Conservation (phyloP, 108 stramenopile genomes). For the Craspedostauros australis region DNA sequence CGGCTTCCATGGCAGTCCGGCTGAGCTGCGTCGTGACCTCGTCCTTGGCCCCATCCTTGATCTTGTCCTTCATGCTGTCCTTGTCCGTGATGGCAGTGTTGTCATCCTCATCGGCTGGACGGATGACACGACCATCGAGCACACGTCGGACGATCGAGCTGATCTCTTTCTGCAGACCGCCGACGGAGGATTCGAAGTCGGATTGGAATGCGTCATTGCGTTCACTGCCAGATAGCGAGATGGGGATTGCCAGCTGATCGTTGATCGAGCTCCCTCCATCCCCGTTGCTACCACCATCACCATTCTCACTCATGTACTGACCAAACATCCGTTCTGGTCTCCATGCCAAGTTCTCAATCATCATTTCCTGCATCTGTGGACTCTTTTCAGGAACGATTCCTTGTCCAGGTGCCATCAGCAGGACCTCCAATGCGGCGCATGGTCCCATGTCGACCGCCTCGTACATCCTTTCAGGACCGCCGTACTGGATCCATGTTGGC, state of each 20-base stretch:
- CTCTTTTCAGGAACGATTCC: no score
- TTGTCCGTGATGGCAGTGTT: slow-evolving; percentile 21
- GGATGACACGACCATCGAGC: slow-evolving; percentile 60
- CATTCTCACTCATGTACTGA: slow-evolving; percentile 4
- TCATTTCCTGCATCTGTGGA: no score
- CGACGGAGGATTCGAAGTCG: slow-evolving; percentile 39
- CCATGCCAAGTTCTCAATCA: slow-evolving; percentile 38
- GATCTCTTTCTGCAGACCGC: slow-evolving; percentile 64
- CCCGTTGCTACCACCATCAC: slow-evolving; percentile 3
- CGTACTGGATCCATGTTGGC: slow-evolving; percentile 49
- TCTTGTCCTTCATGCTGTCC: no score
- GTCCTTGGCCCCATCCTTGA: no score
- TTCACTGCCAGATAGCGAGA: slow-evolving; percentile 46
- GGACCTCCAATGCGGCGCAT: slow-evolving; percentile 50
- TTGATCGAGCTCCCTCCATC: slow-evolving; percentile 1
- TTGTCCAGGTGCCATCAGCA: no score
- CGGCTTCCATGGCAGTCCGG: slow-evolving; percentile 58
- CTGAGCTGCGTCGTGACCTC: not conserved
- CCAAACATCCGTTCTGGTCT: slow-evolving; percentile 45
- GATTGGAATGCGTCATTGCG: slow-evolving; percentile 50
- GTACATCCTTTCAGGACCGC: slow-evolving; percentile 50
- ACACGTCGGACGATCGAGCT: slow-evolving; percentile 69
- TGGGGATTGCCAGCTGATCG: no score
- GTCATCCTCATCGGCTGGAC: slow-evolving; percentile 33
- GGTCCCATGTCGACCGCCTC: slow-evolving; percentile 71